Conservation (phyloP, 2,329 filamentous ascomycete species). For the Zasmidium citrigriseum region DNA sequence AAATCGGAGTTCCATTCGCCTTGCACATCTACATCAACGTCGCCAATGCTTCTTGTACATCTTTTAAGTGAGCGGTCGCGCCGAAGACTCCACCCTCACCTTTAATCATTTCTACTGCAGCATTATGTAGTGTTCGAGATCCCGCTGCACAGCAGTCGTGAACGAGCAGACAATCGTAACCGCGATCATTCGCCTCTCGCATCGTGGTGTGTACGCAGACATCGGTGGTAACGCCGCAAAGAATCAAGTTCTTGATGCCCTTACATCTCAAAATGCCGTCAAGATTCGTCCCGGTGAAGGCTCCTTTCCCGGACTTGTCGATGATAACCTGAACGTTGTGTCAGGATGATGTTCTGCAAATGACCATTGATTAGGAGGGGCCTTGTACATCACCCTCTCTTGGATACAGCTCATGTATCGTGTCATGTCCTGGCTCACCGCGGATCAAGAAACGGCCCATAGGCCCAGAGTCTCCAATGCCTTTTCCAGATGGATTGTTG, state of each 20-base stretch:
- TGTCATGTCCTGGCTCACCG: conserved; percentile 60
- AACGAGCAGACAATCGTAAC: conserved; percentile 55
- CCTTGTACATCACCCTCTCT: conserved; percentile 35
- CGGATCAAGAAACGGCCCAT: conserved; percentile 60
- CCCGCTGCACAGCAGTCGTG: conserved; percentile 51
- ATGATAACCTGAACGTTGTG: conserved; percentile 53
- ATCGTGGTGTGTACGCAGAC: conserved; percentile 58
- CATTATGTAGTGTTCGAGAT: conserved; percentile 40
- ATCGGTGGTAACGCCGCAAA: conserved; percentile 58
- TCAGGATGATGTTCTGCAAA: too few species aligned
- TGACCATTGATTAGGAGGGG: too few species aligned
- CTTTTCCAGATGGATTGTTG: conserved; percentile 53
- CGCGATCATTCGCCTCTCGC: conserved; percentile 57
- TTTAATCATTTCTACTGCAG: conserved; percentile 46
- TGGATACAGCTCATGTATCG: conserved; percentile 56
- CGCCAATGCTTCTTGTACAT: conserved; percentile 9
- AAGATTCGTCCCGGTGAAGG: conserved; percentile 57
- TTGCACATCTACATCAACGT: too few species aligned
- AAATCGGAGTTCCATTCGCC: too few species aligned
- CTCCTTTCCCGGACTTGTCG: conserved; percentile 57
- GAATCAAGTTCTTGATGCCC: conserved; percentile 54
- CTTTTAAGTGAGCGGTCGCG: conserved; percentile 17
- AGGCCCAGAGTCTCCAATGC: conserved; percentile 56
- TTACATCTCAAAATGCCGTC: conserved; percentile 53
- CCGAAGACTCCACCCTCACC: conserved; percentile 42